Conservation (phyloP, 2,329 filamentous ascomycete species). For the Davidsoniella neocaledoniae region DNA sequence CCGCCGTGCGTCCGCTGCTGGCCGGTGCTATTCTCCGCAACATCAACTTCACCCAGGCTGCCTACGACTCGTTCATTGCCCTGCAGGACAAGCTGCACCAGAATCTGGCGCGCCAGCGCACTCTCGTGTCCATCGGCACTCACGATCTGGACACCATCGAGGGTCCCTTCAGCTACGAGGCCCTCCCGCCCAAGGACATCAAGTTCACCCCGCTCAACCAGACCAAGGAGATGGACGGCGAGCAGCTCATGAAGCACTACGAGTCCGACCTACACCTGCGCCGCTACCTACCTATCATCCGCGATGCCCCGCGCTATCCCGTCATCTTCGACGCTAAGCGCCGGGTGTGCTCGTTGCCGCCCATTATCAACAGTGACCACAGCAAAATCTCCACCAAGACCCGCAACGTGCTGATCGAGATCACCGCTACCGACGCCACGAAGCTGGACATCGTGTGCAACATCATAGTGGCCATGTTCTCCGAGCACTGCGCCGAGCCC, state of each 20-base stretch:
- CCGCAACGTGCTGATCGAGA: constrained; percentile 90
- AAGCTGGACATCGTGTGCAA: constrained; percentile 93
- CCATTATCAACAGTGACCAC: constrained; percentile 94
- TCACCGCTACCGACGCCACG: constrained; percentile 87
- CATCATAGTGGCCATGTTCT: constrained; percentile 97
- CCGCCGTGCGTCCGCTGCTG: constrained; percentile 69
- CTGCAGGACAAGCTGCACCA: constrained; percentile 97
- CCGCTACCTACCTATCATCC: constrained; percentile 83
- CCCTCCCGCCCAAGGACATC: constrained; percentile 78
- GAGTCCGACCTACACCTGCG: constrained; percentile 87
- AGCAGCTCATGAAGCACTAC: constrained; percentile 87
- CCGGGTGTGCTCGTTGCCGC: constrained; percentile 79
- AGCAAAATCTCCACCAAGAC: constrained; percentile 90
- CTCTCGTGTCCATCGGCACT: constrained; percentile 90
- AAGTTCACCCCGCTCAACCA: constrained; percentile 85
- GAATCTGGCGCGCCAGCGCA: constrained; percentile 84
- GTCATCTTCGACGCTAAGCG: constrained; percentile 85
- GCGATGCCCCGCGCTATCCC: constrained; percentile 83
- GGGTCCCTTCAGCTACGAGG: constrained; percentile 94
- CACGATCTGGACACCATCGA: constrained; percentile 89
- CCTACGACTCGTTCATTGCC: constrained; percentile 93
- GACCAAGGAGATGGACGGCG: constrained; percentile 69
- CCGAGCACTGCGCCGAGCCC: constrained; percentile 67
- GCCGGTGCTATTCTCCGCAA: constrained; percentile 79
- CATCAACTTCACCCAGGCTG: constrained; percentile 76